Evolutionary conservation across 441 rosid species (phyloP).

Genomic region (Eutrema salsugineum): DNA sequence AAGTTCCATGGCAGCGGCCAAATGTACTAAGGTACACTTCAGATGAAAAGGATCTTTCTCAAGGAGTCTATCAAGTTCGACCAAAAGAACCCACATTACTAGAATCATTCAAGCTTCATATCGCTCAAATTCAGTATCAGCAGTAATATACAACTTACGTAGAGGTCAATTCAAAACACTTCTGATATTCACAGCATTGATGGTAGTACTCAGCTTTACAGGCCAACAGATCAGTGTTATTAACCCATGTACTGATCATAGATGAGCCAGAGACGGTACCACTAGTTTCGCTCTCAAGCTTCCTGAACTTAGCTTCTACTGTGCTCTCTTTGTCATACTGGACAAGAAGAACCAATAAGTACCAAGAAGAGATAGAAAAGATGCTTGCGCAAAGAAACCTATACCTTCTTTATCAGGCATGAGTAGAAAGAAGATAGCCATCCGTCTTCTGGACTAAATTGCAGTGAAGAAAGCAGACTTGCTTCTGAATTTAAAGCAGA

Average conservation of each 20-base stretch:
- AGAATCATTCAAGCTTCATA: slow-evolving; percentile 1
- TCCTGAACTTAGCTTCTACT: slow-evolving; percentile 79
- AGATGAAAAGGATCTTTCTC: slow-evolving; percentile 96
- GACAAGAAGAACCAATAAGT: slow-evolving; percentile 20
- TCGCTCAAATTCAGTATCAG: slow-evolving; percentile 11
- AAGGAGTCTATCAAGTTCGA: slow-evolving; percentile 56
- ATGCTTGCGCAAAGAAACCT: background rate
- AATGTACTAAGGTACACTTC: slow-evolving; percentile 80
- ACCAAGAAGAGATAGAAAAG: background rate
- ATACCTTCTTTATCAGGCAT: slow-evolving; percentile 86
- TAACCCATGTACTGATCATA: slow-evolving; percentile 55
- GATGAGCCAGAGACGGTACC: slow-evolving; percentile 47
- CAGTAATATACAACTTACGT: slow-evolving; percentile 48
- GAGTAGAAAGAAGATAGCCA: slow-evolving; percentile 95
- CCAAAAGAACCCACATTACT: slow-evolving; percentile 9
- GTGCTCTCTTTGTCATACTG: slow-evolving; percentile 76
- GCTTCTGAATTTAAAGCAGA: slow-evolving; percentile 46
- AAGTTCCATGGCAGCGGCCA: slow-evolving; percentile 95
- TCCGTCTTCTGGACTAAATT: slow-evolving; percentile 83
- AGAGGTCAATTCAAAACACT: slow-evolving; percentile 86
- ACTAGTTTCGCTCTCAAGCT: slow-evolving; percentile 72
- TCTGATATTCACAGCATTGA: slow-evolving; percentile 90
- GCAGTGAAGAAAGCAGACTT: slow-evolving; percentile 71
- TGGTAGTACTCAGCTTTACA: slow-evolving; percentile 97
- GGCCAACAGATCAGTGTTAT: slow-evolving; percentile 79